Evolutionary conservation across 805 yeast genomes (phyloP), one percentile per base, ranked within the genome.

Genomic region (Saccharomycopsis capsularis): DNA sequence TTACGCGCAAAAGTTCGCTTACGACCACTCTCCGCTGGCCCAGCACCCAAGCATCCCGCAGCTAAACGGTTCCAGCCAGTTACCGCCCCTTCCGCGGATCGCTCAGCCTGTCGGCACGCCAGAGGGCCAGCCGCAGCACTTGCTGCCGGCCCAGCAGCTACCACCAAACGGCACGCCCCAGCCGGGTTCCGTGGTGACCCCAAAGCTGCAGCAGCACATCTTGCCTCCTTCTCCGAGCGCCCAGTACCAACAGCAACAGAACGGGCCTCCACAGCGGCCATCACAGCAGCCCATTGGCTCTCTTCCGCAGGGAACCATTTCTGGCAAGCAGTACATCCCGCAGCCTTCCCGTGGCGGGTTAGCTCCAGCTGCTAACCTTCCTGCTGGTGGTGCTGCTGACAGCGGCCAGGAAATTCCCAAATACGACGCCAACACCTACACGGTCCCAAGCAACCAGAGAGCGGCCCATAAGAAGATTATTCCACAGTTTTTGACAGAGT

Each of bases 401-500:
- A 38, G 39, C 13, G 29, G 24, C 7, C 46, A 42, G n/a, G 49
- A 45, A 36, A 48, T 52, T 25, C 46, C 46, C 24, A 41, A 40
- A 25, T 38, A 41, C 16, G 46, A 44, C 19, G 37, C 55, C 6
- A 42, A 43, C 23, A 9, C 29, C 21, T 42, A 35, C 38, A 42
- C 53, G 16, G 73, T 69, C 24, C 73, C 73, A 43, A 63, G 57
- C 24, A 56, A 57, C 22, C 70, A 65, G 51, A 63, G 70, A 48
- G 68, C 73, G 16, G 48, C 55, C n/a, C 55, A 51, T 32, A 51
- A 51, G 21, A 51, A 48, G 16, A 23, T 36, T 23, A 46, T 46
- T n/a, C 95, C 95, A 13, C 87, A 85, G 18, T 85, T 83, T 60
- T 74, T 85, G 61, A 68, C 78, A 36, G 95, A 86, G 60, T 74